Conservation (phyloP, 164 flowering plant genomes). For the Amborella trichopoda region DNA sequence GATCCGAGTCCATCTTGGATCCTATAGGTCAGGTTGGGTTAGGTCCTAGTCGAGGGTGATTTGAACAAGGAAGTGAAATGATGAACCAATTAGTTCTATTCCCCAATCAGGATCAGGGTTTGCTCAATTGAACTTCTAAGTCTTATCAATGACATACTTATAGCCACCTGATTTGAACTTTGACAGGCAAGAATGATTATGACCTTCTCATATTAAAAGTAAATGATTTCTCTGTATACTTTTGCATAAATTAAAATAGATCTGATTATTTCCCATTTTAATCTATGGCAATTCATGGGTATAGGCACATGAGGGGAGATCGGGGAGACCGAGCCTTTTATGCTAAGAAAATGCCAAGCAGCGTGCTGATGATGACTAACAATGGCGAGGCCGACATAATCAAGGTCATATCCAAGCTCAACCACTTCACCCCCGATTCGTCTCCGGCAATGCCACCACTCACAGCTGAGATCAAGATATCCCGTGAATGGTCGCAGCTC, state of each 20-base stretch:
- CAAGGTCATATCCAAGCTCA: conserved; percentile 10
- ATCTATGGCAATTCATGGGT: too few species aligned
- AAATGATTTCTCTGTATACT: too few species aligned
- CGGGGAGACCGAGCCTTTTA: conserved; percentile 25
- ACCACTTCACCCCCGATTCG: conserved; percentile 1
- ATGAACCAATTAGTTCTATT: background rate
- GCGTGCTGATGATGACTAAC: conserved; percentile 32
- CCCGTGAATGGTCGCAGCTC: conserved; percentile 6
- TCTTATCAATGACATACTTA: too few species aligned
- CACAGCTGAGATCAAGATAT: conserved; percentile 9
- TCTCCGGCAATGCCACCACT: conserved; percentile 12
- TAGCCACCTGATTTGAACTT: too few species aligned
- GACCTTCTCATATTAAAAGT: too few species aligned
- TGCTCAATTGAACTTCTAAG: too few species aligned
- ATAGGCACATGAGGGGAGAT: too few species aligned
- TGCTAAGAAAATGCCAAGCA: conserved; percentile 28
- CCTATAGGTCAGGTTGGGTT: too few species aligned
- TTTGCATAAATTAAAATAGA: background rate
- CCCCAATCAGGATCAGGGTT: too few species aligned
- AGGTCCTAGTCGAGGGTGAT: too few species aligned
- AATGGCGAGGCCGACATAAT: conserved; percentile 33
- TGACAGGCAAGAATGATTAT: too few species aligned
- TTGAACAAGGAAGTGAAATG: background rate
- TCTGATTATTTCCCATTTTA: background rate
- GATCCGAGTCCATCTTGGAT: too few species aligned